Percentiles rank a stretch among this genome's conserved stretches.
These are phyloP conservation scores for Verbena officinalis DNA, from an alignment of 257 asterid genomes.

Conservation along the genomic window DNA sequence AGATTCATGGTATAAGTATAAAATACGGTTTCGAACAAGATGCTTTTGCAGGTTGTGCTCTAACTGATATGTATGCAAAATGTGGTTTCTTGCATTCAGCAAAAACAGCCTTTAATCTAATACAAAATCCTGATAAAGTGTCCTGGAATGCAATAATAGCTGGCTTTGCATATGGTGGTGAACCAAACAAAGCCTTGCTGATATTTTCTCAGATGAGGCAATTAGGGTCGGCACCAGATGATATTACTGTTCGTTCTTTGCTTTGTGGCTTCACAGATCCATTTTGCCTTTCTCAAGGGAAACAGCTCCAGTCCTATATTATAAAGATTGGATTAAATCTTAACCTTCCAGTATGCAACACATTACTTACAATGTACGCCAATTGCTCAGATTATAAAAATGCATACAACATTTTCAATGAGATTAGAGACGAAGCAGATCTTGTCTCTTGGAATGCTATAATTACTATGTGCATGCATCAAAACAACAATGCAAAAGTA, in stretches of 20 bases:
- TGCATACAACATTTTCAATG: constrained; percentile 53
- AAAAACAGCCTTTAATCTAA: constrained; percentile 53
- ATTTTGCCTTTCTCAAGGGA: constrained; percentile 52
- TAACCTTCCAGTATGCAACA: constrained; percentile 60
- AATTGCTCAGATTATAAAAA: constrained; percentile 52
- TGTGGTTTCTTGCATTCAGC: constrained; percentile 60
- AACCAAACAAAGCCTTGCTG: constrained; percentile 52
- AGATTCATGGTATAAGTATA: constrained; percentile 61
- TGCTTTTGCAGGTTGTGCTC: constrained; percentile 65
- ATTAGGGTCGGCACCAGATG: constrained; percentile 51
- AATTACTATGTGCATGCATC: constrained; percentile 54
- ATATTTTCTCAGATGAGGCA: constrained; percentile 66
- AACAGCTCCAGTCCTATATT: constrained; percentile 62
- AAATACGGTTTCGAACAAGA: constrained; percentile 56
- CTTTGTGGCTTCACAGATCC: constrained; percentile 58
- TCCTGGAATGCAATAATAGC: constrained; percentile 76
- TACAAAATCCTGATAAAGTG: constrained; percentile 62
- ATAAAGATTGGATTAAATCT: constrained; percentile 50
- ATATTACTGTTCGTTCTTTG: constrained; percentile 65
- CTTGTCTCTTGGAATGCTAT: constrained; percentile 81
- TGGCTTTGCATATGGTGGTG: constrained; percentile 61
- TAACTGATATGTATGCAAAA: constrained; percentile 83
- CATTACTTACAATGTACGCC: constrained; percentile 69
- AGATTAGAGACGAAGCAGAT: constrained; percentile 51
- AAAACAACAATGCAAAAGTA: constrained; percentile 47